Evolutionary conservation across 805 yeast genomes (phyloP).

Genomic region (Starmerella riodocensis): DNA sequence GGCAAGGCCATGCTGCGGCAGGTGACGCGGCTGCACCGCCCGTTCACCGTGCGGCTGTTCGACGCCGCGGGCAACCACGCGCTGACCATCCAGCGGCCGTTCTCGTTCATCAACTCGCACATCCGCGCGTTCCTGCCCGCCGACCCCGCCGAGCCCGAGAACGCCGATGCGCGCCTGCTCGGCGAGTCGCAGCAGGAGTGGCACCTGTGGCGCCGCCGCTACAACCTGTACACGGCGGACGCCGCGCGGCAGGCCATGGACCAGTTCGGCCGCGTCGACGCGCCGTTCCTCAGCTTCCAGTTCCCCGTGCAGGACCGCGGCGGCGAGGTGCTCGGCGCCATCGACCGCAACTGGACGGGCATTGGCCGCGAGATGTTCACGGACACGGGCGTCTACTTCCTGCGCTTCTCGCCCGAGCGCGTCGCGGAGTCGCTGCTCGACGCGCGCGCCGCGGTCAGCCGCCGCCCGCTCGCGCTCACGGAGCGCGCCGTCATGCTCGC

Average conservation of each 20-base stretch:
- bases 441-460: conserved; percentile 4
- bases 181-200: conserved; percentile 88
- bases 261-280: conserved; percentile 80
- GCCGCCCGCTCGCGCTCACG: conserved; percentile 44
- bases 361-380: conserved; percentile 84
- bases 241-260: conserved; percentile 34
- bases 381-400: conserved; percentile 39
- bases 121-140: conserved; percentile 57
- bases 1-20: conserved; percentile 66
- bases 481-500: conserved; percentile 79
- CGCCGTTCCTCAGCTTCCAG: conserved; percentile 74
- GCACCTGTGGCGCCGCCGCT: conserved; percentile 88
- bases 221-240: conserved; percentile 50
- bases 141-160: conserved; percentile 4
- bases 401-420: conserved; percentile 7
- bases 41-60: conserved; percentile 34
- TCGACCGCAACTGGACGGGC: conserved; percentile 92
- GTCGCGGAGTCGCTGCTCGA: conserved; percentile 26
- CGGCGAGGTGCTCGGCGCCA: conserved; percentile 53
- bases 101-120: conserved; percentile 78
- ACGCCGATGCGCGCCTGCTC: conserved; percentile 37
- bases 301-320: conserved; percentile 58
- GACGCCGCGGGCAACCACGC: conserved; percentile 28
- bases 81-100: conserved; percentile 56
- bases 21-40: conserved; percentile 71